Evolutionary conservation across 805 yeast species (phyloP).

Genomic region (Metschnikowia vanudenii): DNA sequence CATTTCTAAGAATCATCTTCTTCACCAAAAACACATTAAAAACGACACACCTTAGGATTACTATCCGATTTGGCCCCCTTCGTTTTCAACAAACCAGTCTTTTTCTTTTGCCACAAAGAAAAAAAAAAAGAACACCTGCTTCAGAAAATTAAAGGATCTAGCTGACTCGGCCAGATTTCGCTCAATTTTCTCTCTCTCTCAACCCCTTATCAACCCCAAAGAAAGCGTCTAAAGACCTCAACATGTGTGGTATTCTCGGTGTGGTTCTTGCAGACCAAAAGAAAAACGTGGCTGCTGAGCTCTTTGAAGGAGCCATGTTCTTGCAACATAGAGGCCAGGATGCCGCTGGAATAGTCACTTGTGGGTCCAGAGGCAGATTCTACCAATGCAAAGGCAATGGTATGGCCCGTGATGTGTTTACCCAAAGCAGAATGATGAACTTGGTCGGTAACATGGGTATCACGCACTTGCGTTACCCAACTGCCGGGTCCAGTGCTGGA

Average conservation of each 20-base stretch:
- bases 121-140: not conserved
- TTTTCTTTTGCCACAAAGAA: not conserved
- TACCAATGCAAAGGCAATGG: conserved; percentile 99
- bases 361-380: conserved; percentile 89
- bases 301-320: conserved; percentile 88
- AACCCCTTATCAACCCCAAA: not conserved
- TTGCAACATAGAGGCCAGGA: conserved; percentile 98
- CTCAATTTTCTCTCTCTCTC: not conserved
- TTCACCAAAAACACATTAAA: conserved; percentile 1
- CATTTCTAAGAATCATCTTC: conserved; percentile 1
- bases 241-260: conserved; percentile 95
- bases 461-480: conserved; percentile 92
- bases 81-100: not conserved
- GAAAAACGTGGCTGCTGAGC: conserved; percentile 78
- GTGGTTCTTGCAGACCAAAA: conserved; percentile 75
- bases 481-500: conserved; percentile 94
- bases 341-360: conserved; percentile 98
- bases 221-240: not conserved
- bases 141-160: not conserved
- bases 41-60: too few species aligned
- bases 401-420: conserved; percentile 97
- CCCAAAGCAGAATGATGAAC: conserved; percentile 71
- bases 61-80: not conserved
- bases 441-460: conserved; percentile 93
- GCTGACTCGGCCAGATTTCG: not conserved